A percentile compares a stretch with the other conserved stretches of the same genome.
phyloP scores from a whole-genome alignment of 75 land plant species.

The Pinus albicaulis region DNA sequence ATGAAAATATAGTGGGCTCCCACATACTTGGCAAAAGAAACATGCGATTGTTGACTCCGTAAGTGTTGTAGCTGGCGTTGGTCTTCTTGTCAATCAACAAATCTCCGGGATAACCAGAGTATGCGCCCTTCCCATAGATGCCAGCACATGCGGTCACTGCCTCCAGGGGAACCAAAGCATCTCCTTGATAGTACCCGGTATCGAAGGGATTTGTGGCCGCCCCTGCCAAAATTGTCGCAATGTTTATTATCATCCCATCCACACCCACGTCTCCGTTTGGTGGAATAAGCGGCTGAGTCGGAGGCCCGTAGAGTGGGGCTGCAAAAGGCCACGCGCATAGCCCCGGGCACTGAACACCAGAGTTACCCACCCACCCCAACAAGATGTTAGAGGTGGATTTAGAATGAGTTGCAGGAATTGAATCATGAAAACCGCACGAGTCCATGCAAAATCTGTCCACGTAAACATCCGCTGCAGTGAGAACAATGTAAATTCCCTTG shows the following conservation, averaged over 20 bases:
- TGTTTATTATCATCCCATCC: conserved; percentile 41
- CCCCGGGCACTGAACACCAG: conserved; percentile 38
- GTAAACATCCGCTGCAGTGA: conserved; percentile 63
- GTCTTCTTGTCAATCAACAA: conserved; percentile 10
- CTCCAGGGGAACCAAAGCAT: conserved; percentile 28
- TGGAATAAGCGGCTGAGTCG: conserved; percentile 3
- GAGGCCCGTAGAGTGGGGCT: conserved; percentile 18
- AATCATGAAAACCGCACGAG: conserved; percentile 59
- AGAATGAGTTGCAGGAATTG: background rate
- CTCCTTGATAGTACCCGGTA: conserved; percentile 31
- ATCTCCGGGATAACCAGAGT: conserved; percentile 32
- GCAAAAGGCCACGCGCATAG: conserved; percentile 42
- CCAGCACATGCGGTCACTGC: conserved; percentile 32
- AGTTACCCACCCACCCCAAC: conserved; percentile 41
- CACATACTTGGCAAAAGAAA: conserved; percentile 35
- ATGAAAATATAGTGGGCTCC: conserved; percentile 13
- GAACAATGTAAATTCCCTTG: conserved; percentile 41
- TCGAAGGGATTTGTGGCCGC: conserved; percentile 23
- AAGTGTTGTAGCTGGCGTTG: conserved; percentile 28
- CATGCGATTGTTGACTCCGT: conserved; percentile 17
- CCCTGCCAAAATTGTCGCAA: conserved; percentile 34
- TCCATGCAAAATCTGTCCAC: conserved; percentile 79
- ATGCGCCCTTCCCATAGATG: conserved; percentile 38
- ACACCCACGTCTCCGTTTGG: conserved; percentile 47
- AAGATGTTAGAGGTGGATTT: background rate